Base-by-base conservation (phyloP, 257 asterid species). In the Cynanchum wilfordii region DNA sequence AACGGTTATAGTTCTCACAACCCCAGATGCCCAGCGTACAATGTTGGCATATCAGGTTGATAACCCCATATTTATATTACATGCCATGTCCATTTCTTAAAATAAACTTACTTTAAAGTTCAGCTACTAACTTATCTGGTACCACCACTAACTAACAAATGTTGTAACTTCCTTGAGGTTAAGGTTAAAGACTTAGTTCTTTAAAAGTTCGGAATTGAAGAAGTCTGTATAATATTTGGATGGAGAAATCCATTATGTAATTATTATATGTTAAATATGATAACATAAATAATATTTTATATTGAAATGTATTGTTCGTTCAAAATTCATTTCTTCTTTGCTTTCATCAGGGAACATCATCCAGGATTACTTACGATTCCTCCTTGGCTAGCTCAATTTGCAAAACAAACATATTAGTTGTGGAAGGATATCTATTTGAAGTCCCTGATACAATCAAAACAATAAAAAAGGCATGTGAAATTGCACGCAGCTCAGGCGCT, bases 381-480 rank as follows among this genome's bases (percentile, higher is more conserved):
- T 86, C 86, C 86, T 82, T 95, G 92, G 95, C 95, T 70, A 82
- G 82, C 77, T 82, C 81, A 83, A 83, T 92, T 67, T 75, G 91
- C 54, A 88, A 88, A 88, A 85, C 99, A 74, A 90, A 93, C 65
- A 85, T 95, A 84, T 78, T 95, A 71, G 83, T 89, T 38, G 90
- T 95, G 60, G 99, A 95, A 84, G 99, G 99, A 71, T 95, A 95
- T 82, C 81, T 95, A 74, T 92, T 95, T 81, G 99, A 95, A 83
- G 84, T 95, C 78, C 96, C 96, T 19, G 96, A 92, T 84, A 95
- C 98, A 54, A 90, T 94, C 72, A 85, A 81, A 84, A 87, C 98
- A 55, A 94, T 94, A 76, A 81, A 86, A 24, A 84, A 82, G 92
- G 96, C 95, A 15, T 94, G 99, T 45, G 85, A 89, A 84, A 91